A percentile compares a stretch with the other conserved stretches of the same genome.
phyloP scores from a whole-genome alignment of 306 rosid species.

The Trifolium dubium region DNA sequence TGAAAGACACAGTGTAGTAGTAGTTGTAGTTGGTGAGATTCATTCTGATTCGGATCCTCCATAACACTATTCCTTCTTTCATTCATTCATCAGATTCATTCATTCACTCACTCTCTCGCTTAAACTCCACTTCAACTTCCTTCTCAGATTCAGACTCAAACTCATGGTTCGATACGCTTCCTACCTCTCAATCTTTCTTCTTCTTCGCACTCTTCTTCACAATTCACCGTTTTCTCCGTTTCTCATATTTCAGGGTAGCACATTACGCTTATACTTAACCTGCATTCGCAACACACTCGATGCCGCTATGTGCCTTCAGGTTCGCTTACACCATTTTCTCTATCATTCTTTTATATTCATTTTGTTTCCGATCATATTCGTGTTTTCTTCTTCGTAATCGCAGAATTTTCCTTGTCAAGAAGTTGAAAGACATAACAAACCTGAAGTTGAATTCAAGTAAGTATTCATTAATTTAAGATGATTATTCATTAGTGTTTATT shows the following conservation, averaged over 20 bases:
- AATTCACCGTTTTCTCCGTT: background rate
- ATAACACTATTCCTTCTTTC: too few relatives aligned
- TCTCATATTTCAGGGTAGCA: constrained; percentile 52
- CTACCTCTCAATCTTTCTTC: background rate
- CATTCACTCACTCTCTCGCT: background rate
- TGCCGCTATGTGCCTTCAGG: constrained; percentile 98
- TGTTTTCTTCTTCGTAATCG: background rate
- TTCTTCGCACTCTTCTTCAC: constrained; percentile 14
- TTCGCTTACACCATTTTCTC: constrained; percentile 5
- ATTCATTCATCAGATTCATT: background rate
- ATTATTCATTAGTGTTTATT: background rate
- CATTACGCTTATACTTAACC: constrained; percentile 71
- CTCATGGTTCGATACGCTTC: background rate
- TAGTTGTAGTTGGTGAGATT: background rate
- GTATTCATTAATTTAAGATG: constrained; percentile 23
- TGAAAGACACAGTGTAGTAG: background rate
- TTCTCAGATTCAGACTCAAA: constrained; percentile 13
- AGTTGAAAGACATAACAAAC: constrained; percentile 99
- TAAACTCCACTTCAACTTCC: background rate
- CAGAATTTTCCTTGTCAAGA: constrained; percentile 99
- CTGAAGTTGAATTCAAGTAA: constrained; percentile 94
- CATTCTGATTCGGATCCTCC: background rate
- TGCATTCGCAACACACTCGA: constrained; percentile 93
- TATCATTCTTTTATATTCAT: background rate
- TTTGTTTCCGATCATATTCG: background rate